Evolutionary conservation across 139 green algal species (phyloP).

Genomic region (Nannochloris sp.): DNA sequence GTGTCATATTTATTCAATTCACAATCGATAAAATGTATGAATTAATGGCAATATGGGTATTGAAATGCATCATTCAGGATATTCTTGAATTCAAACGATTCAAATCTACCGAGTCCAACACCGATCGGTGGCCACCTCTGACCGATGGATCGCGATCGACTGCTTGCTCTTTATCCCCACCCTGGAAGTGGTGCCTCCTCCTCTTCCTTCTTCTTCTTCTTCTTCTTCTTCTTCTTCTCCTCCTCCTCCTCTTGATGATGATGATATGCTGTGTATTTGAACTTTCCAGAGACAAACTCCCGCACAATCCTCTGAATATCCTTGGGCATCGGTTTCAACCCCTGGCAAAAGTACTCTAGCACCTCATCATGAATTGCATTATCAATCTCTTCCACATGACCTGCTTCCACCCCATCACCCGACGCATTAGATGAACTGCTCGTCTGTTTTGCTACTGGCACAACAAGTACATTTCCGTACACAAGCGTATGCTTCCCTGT

Average conservation of each 20-base stretch:
- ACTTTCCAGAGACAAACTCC: constrained; percentile 10
- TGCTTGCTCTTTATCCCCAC: background rate
- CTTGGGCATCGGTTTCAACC: background rate
- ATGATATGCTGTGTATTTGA: constrained; percentile 3
- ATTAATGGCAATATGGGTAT: background rate
- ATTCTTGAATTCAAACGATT: no score
- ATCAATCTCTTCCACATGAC: background rate
- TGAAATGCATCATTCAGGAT: no score
- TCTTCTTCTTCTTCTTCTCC: background rate
- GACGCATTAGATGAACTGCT: background rate
- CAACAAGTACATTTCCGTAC: constrained; percentile 8
- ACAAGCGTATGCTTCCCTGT: background rate
- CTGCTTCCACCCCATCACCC: background rate
- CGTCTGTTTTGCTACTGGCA: background rate
- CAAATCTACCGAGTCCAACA: no score
- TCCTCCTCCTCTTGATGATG: background rate
- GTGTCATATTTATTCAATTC: background rate
- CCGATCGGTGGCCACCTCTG: no score
- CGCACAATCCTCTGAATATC: constrained; percentile 7
- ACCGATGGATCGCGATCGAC: background rate
- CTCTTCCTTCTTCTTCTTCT: constrained; percentile 5
- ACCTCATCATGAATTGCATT: constrained; percentile 17
- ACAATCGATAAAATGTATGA: background rate
- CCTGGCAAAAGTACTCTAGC: constrained; percentile 11
- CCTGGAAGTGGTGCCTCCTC: constrained; percentile 5